Evolutionary conservation across 1,284 basidiomycete genomes (phyloP).

Genomic region (Tremellales sp.): DNA sequence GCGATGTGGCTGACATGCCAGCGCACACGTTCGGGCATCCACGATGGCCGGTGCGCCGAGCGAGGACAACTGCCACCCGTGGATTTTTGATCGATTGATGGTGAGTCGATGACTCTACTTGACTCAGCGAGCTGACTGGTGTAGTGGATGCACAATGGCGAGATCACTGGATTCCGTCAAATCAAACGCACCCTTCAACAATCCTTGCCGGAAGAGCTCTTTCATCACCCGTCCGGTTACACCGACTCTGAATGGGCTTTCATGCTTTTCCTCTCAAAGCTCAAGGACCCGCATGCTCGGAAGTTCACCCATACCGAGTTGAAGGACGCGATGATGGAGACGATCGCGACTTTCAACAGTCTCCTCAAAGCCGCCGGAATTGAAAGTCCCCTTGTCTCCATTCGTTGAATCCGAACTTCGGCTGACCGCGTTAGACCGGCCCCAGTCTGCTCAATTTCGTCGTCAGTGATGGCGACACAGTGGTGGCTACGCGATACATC

Average conservation of each 20-base stretch:
- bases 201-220: slow-evolving; percentile 72
- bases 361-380: slow-evolving; percentile 70
- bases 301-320: slow-evolving; percentile 46
- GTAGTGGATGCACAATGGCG: slow-evolving; percentile 94
- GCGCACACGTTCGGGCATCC: slow-evolving; percentile 84
- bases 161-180: slow-evolving; percentile 69
- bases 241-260: slow-evolving; percentile 98
- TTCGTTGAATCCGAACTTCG: background rate
- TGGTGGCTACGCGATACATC: slow-evolving; percentile 92
- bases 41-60: slow-evolving; percentile 62
- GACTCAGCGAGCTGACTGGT: slow-evolving; percentile 4
- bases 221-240: slow-evolving; percentile 79
- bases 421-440: slow-evolving; percentile 47
- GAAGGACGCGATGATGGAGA: slow-evolving; percentile 76
- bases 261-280: slow-evolving; percentile 82
- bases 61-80: slow-evolving; percentile 91
- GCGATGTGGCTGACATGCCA: slow-evolving; percentile 44
- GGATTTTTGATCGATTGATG: slow-evolving; percentile 82
- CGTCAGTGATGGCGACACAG: slow-evolving; percentile 87
- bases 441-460: slow-evolving; percentile 95
- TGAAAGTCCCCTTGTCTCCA: slow-evolving; percentile 45
- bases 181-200: slow-evolving; percentile 77
- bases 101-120: slow-evolving; percentile 49
- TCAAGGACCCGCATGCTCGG: slow-evolving; percentile 69
- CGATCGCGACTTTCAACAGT: slow-evolving; percentile 71